A percentile compares a stretch with the other conserved stretches of the same genome.
Evolutionary conservation across 768 basidiomycete genomes (phyloP).

Genomic region (Coprinopsis cinerea): DNA sequence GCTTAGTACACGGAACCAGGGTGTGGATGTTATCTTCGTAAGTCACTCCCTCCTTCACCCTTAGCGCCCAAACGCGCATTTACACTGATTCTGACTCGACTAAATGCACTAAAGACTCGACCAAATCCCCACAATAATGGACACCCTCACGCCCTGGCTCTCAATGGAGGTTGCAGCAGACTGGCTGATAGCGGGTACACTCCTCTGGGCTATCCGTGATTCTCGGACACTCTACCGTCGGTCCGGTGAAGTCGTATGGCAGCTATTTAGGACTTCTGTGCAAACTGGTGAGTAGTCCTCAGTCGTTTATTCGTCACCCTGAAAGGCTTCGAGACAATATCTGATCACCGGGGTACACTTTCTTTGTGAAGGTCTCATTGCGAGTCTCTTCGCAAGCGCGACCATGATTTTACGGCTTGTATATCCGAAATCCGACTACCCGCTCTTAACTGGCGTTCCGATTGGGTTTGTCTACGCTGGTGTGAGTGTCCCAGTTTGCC

Average conservation of each 20-base stretch:
- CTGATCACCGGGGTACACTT: background rate
- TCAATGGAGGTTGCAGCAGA: background rate
- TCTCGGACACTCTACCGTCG: background rate
- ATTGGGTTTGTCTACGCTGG: background rate
- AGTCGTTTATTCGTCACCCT: background rate
- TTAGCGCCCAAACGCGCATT: background rate
- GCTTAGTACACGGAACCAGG: background rate
- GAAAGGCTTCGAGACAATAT: background rate
- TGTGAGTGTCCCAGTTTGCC: background rate
- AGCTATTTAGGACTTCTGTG: background rate
- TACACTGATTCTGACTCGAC: background rate
- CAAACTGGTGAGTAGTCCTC: background rate
- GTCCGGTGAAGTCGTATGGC: background rate
- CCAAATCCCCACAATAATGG: background rate
- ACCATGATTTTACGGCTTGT: background rate
- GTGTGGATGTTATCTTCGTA: background rate
- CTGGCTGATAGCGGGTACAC: background rate
- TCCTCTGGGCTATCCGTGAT: background rate
- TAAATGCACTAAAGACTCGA: background rate
- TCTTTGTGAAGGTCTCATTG: background rate
- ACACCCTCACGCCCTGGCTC: background rate
- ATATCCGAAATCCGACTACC: background rate
- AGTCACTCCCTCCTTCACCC: background rate
- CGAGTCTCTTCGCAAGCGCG: background rate
- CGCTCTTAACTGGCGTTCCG: background rate